phyloP scores from a whole-genome alignment of 768 basidiomycete genomes.

The Asterophora lycoperdoides region DNA sequence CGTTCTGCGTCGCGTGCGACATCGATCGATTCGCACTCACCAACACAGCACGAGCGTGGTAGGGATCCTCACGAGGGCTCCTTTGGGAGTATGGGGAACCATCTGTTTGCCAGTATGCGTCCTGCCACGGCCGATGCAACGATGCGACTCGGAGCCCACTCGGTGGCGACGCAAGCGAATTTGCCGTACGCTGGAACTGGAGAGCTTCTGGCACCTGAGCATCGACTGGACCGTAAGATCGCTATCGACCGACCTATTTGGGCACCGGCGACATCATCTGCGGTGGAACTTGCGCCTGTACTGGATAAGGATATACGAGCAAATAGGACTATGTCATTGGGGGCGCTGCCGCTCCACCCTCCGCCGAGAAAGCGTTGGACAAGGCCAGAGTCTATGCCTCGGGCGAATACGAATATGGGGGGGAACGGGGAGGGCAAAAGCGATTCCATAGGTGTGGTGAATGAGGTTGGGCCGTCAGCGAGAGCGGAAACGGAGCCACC shows the following conservation, averaged over 20 bases:
- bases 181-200: constrained; percentile 29
- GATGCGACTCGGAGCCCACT: constrained; percentile 16
- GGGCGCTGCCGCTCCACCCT: constrained; percentile 39
- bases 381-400: constrained; percentile 14
- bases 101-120: constrained; percentile 49
- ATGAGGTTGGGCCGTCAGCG: constrained; percentile 10
- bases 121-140: constrained; percentile 32
- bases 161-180: constrained; percentile 26
- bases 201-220: constrained; percentile 18
- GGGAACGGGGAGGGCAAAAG: not conserved
- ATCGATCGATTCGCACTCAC: constrained; percentile 31
- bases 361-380: constrained; percentile 49
- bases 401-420: constrained; percentile 3
- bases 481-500: constrained; percentile 24
- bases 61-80: constrained; percentile 44
- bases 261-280: constrained; percentile 6
- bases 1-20: constrained; percentile 53
- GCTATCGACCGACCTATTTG: constrained; percentile 17
- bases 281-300: constrained; percentile 1
- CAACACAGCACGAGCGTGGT: constrained; percentile 22
- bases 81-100: constrained; percentile 52
- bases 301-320: constrained; percentile 19
- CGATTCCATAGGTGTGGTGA: constrained; percentile 12
- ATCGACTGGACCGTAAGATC: constrained; percentile 34
- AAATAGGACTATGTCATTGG: constrained; percentile 31